Base-by-base conservation (phyloP, 805 yeast species). In the Zygosaccharomyces siamensis region DNA sequence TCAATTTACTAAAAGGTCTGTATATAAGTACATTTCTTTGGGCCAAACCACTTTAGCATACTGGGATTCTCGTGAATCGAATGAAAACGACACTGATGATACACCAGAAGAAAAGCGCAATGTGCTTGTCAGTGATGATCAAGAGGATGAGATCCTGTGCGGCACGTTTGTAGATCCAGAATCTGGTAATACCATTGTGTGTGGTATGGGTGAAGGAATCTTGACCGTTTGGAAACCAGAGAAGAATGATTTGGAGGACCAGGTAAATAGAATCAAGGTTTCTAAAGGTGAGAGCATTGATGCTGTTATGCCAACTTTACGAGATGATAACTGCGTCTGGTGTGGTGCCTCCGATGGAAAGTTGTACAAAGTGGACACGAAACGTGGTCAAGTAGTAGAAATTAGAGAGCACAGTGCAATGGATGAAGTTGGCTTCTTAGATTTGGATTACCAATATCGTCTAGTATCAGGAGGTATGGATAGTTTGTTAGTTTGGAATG, bases 161-260 rank as follows among this genome's bases (percentile, higher is more conserved):
- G 84, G 88, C 58, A 72, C 86, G 33, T 80, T 83, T 69, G 77
- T 83, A 1, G 86, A 84, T 53, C 77, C 77, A 1, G 76, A 80
- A 11, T 77, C 75, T 42, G 86, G 83, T 46, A 82, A 80, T 16
- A 75, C 80, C 0, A 76, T 83, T 3, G 78, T 84, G 3, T 89
- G 90, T 57, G 92, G 96, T 39, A 89, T 89, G 84, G 89, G 95
- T 12, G 93, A 85, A 61, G 98, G 98, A 3, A 78, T 88, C 11
- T 74, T 89, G 5, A 89, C 98, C 0, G 72, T 86, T 11, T 92
- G 99, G 99, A 81, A 79, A 57, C 81, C 84, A 24, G 73, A 78
- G 27, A 78, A 78, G 61, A 88, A 87, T 61, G 77, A 77, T 38
- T 76, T 81, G 52, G 74, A 71, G 50, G 97, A 92, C 66, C 97